These are phyloP conservation scores for Rhodotorula sp. DNA, from an alignment of 1,284 basidiomycete species.

Conservation along the genomic window DNA sequence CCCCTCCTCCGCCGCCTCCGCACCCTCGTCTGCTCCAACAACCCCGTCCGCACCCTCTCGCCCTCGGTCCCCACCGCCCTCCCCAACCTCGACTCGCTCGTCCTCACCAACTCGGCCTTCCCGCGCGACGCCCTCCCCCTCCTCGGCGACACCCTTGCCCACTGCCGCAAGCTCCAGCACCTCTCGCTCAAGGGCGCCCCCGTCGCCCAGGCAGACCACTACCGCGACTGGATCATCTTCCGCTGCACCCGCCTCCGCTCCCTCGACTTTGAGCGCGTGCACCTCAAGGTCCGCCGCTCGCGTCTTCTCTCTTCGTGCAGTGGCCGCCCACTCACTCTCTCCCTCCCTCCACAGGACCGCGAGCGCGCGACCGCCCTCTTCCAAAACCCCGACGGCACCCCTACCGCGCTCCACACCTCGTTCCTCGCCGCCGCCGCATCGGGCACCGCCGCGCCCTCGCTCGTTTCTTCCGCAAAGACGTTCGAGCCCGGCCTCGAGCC, in stretches of 20 bases:
- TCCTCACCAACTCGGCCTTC: slow-evolving; percentile 59
- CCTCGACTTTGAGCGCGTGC: slow-evolving; percentile 94
- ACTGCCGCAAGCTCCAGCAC: slow-evolving; percentile 75
- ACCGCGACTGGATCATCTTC: slow-evolving; percentile 78
- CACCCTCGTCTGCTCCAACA: slow-evolving; percentile 81
- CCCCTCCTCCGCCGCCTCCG: slow-evolving; percentile 75
- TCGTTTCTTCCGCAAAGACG: slow-evolving; percentile 58
- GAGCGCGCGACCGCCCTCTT: slow-evolving; percentile 71
- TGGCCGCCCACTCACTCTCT: background rate
- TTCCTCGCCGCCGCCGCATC: slow-evolving; percentile 68
- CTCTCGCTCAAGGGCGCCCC: slow-evolving; percentile 87
- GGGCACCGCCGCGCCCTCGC: slow-evolving; percentile 59
- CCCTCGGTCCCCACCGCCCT: slow-evolving; percentile 74
- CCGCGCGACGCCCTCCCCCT: slow-evolving; percentile 69
- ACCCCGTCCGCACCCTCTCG: slow-evolving; percentile 79
- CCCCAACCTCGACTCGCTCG: slow-evolving; percentile 78
- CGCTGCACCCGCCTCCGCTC: slow-evolving; percentile 69
- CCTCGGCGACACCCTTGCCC: slow-evolving; percentile 79
- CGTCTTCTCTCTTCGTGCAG: background rate
- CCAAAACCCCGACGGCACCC: slow-evolving; percentile 66
- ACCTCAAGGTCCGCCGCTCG: slow-evolving; percentile 74
- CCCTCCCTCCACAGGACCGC: slow-evolving; percentile 63
- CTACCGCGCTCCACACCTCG: slow-evolving; percentile 77
- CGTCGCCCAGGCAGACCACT: slow-evolving; percentile 89
- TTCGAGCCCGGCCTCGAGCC: slow-evolving; percentile 52